phyloP scores from a whole-genome alignment of 169 alveolate species.

The Plasmodium relictum region DNA sequence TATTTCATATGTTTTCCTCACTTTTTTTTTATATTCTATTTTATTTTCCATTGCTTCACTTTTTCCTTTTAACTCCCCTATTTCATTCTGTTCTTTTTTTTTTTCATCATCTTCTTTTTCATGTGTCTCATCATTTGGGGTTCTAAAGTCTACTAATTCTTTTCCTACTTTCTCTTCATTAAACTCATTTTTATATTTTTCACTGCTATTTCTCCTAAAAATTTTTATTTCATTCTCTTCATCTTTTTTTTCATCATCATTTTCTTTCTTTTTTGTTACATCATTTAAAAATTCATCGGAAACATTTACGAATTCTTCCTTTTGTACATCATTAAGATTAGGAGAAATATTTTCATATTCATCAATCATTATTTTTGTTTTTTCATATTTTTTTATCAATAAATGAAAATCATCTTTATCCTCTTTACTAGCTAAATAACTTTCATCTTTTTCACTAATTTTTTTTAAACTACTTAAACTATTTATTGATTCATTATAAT shows the following conservation, averaged over 20 bases:
- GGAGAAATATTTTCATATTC: background rate
- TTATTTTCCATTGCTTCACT: background rate
- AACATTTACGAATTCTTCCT: background rate
- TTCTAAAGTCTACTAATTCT: background rate
- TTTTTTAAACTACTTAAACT: conserved; percentile 3
- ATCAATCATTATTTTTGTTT: conserved; percentile 25
- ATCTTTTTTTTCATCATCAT: background rate
- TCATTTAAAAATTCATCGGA: background rate
- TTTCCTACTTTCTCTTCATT: background rate
- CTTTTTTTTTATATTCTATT: background rate
- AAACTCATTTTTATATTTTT: background rate
- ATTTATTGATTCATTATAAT: conserved; percentile 11
- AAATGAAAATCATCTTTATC: conserved; percentile 58
- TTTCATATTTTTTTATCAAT: conserved; percentile 39
- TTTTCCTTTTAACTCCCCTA: background rate
- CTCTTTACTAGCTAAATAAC: conserved; percentile 14
- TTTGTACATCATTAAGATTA: background rate
- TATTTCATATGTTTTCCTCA: background rate
- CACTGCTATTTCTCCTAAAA: background rate
- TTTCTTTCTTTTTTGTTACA: background rate
- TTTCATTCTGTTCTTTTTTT: background rate
- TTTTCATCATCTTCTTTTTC: background rate
- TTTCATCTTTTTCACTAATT: background rate
- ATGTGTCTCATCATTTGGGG: background rate
- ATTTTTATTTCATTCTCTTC: background rate